Evolutionary conservation across 2,329 filamentous ascomycete genomes (phyloP).

Genomic region (Penicillium decumbens): DNA sequence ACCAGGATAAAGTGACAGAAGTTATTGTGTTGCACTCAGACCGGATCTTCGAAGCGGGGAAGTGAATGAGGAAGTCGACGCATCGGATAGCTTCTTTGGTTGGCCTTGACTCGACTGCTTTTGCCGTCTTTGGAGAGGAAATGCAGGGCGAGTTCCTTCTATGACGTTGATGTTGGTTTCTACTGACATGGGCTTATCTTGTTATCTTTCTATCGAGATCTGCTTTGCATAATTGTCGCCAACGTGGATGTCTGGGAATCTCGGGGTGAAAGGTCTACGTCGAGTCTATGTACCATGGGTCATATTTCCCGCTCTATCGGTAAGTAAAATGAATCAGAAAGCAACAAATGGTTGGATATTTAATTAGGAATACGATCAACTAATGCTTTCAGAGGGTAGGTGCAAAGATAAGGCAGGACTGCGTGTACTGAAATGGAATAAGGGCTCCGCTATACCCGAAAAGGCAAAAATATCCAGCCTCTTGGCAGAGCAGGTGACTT

Average conservation of each 20-base stretch:
- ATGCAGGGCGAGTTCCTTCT: conserved; percentile 14
- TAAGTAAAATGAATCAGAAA: not conserved
- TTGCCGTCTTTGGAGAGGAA: conserved; percentile 26
- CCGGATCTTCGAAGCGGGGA: conserved; percentile 17
- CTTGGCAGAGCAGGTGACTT: conserved; percentile 3
- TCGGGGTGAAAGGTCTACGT: not conserved
- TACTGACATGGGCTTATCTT: not conserved
- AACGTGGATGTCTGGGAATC: not conserved
- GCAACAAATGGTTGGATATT: not conserved
- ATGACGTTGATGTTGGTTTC: conserved; percentile 1
- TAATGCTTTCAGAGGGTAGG: not conserved
- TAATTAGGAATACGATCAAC: not conserved
- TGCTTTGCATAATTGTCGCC: not conserved
- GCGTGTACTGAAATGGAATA: conserved; percentile 24
- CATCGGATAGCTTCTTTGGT: conserved; percentile 15
- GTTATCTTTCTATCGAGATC: not conserved
- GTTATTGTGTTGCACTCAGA: conserved; percentile 4
- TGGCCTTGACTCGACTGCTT: conserved; percentile 11
- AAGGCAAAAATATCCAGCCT: conserved; percentile 31
- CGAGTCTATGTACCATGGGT: not conserved
- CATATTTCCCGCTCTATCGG: not conserved
- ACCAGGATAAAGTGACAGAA: not conserved
- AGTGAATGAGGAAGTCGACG: conserved; percentile 3
- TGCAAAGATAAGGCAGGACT: conserved; percentile 17
- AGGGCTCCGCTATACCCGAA: conserved; percentile 21